These are phyloP conservation scores for Cercophora samala DNA, from an alignment of 495 filamentous ascomycete species.

Conservation along the genomic window DNA sequence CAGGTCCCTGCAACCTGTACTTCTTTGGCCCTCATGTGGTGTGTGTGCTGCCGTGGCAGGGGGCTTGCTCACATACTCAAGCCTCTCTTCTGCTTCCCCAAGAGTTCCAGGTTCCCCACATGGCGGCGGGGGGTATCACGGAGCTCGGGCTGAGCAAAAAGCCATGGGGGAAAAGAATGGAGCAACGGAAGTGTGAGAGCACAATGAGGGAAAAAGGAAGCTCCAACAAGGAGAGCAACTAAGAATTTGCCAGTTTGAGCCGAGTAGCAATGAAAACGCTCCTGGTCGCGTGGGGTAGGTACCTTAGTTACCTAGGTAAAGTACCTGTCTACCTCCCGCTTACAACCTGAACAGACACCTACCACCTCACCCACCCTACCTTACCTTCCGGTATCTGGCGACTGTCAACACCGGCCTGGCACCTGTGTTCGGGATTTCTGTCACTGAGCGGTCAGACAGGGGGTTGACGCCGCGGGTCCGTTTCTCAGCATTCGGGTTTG, in stretches of 20 bases:
- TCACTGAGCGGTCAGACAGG: background rate
- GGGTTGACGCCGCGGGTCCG: background rate
- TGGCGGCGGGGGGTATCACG: constrained; percentile 24
- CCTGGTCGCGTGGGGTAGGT: background rate
- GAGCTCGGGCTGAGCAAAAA: constrained; percentile 12
- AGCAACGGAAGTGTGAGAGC: constrained; percentile 13
- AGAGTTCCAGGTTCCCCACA: constrained; percentile 25
- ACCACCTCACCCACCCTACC: background rate
- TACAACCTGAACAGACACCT: background rate
- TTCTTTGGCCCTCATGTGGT: constrained; percentile 17
- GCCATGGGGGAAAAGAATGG: constrained; percentile 8
- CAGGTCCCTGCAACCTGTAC: constrained; percentile 31
- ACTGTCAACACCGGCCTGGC: background rate
- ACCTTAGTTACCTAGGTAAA: too few relatives aligned
- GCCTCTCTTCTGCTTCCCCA: constrained; percentile 9
- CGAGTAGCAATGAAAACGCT: constrained; percentile 12
- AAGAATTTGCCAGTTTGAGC: constrained; percentile 15
- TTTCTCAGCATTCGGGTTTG: background rate
- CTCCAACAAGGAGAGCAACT: constrained; percentile 18
- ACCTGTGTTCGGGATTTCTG: background rate
- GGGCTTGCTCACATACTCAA: background rate
- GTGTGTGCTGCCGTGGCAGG: constrained; percentile 17
- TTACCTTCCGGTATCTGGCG: background rate
- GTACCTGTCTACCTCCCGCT: background rate
- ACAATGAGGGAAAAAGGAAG: constrained; percentile 17